phyloP scores from a whole-genome alignment of 495 filamentous ascomycete species.

The Friedmanniomyces simplex region DNA sequence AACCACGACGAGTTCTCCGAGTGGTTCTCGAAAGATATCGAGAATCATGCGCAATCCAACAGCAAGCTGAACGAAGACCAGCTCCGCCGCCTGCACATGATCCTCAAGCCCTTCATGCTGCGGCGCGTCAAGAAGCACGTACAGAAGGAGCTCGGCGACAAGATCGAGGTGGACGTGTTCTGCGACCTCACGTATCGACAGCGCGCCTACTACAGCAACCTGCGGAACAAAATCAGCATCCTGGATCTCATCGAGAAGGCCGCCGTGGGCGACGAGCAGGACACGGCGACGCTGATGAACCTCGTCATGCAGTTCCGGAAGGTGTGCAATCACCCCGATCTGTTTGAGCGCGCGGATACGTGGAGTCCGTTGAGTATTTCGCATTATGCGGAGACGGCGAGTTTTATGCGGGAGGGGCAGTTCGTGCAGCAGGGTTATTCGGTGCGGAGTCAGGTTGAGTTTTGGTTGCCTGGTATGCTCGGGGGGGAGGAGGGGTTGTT shows the following conservation, averaged over 20 bases:
- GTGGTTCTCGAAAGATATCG: slow-evolving; percentile 99
- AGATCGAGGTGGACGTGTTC: slow-evolving; percentile 93
- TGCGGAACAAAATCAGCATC: slow-evolving; percentile 94
- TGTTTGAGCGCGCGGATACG: slow-evolving; percentile 91
- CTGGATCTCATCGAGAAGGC: slow-evolving; percentile 98
- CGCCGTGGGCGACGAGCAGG: slow-evolving; percentile 83
- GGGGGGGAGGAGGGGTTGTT: slow-evolving; percentile 66
- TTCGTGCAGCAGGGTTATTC: slow-evolving; percentile 78
- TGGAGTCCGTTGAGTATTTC: slow-evolving; percentile 72
- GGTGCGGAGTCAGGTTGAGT: slow-evolving; percentile 75
- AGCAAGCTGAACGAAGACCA: slow-evolving; percentile 98
- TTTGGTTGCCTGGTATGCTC: slow-evolving; percentile 66
- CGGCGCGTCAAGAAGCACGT: slow-evolving; percentile 98
- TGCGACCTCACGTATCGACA: slow-evolving; percentile 96
- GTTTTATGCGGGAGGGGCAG: slow-evolving; percentile 79
- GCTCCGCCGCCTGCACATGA: slow-evolving; percentile 93
- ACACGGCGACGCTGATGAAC: slow-evolving; percentile 95
- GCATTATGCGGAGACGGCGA: slow-evolving; percentile 85
- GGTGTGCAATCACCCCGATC: slow-evolving; percentile 96
- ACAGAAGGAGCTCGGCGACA: slow-evolving; percentile 95
- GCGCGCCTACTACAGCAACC: slow-evolving; percentile 80
- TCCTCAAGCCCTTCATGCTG: slow-evolving; percentile 98
- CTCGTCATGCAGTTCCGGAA: slow-evolving; percentile 99
- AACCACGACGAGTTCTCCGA: slow-evolving; percentile 99
- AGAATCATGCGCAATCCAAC: slow-evolving; percentile 96